phyloP scores from a whole-genome alignment of 2,329 filamentous ascomycete species.

The Colletotrichum gigasporum region DNA sequence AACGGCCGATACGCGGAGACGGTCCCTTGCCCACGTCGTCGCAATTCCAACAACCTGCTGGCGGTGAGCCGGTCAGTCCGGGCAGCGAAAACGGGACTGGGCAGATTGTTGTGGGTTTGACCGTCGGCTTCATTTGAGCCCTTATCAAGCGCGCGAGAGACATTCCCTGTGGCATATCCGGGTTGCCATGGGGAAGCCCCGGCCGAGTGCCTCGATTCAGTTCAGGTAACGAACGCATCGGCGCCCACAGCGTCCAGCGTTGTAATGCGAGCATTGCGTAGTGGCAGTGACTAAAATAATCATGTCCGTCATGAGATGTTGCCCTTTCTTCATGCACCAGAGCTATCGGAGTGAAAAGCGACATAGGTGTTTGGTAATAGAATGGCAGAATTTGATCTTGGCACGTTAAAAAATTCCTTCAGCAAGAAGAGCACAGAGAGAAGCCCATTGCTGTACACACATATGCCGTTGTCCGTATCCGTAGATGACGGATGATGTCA shows the following conservation, averaged over 20 bases:
- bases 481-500: background rate
- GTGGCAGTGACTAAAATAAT: no score
- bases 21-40: background rate
- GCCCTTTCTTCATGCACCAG: slow-evolving; percentile 66
- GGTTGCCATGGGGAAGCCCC: background rate
- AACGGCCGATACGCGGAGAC: slow-evolving; percentile 9
- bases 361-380: slow-evolving; percentile 68
- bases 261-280: background rate
- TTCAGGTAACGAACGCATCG: background rate
- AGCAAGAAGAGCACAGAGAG: slow-evolving; percentile 60
- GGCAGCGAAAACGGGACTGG: background rate
- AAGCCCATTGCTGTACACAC: slow-evolving; percentile 69
- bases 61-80: slow-evolving; percentile 24
- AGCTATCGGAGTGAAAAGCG: slow-evolving; percentile 32
- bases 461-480: slow-evolving; percentile 53
- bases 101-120: slow-evolving; percentile 11
- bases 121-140: slow-evolving; percentile 4
- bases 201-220: background rate
- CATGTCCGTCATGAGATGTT: slow-evolving; percentile 45
- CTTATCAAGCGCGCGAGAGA: background rate
- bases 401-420: slow-evolving; percentile 66
- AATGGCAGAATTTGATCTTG: slow-evolving; percentile 59
- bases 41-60: background rate
- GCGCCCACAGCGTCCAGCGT: background rate
- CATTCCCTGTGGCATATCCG: background rate